Evolutionary conservation across 164 flowering plant species (phyloP).

Genomic region (Brasenia schreberi): DNA sequence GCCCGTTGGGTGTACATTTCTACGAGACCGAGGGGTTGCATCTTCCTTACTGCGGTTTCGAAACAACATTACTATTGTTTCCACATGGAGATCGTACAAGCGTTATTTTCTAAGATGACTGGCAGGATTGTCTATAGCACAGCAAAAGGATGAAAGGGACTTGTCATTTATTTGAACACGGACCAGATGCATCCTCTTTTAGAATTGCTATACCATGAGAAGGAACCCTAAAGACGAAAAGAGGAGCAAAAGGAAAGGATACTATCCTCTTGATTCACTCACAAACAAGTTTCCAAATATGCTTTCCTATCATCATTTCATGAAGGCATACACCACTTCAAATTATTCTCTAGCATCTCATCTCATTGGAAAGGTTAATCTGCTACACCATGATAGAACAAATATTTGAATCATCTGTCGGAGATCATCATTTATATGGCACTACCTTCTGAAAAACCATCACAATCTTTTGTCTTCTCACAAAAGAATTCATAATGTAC

Average conservation of each 20-base stretch:
- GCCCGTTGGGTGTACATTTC: too few relatives aligned
- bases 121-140: neutral
- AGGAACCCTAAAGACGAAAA: neutral
- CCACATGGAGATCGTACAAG: neutral
- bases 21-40: too few relatives aligned
- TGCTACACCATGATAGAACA: neutral
- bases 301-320: neutral
- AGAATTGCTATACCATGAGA: neutral
- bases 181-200: neutral
- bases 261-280: neutral
- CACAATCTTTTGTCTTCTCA: neutral
- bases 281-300: neutral
- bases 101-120: neutral
- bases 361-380: neutral
- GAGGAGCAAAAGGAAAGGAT: neutral
- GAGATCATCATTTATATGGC: neutral
- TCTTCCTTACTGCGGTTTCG: too few relatives aligned
- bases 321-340: neutral
- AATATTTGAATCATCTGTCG: neutral
- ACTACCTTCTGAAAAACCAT: neutral
- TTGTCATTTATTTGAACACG: neutral
- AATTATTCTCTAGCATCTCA: neutral
- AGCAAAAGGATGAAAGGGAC: neutral
- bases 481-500: neutral
- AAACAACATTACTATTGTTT: too few relatives aligned